Evolutionary conservation across 2,329 filamentous ascomycete species (phyloP), one percentile per base, ranked within the genome.

Genomic region (Sclerotiophoma versabilis): DNA sequence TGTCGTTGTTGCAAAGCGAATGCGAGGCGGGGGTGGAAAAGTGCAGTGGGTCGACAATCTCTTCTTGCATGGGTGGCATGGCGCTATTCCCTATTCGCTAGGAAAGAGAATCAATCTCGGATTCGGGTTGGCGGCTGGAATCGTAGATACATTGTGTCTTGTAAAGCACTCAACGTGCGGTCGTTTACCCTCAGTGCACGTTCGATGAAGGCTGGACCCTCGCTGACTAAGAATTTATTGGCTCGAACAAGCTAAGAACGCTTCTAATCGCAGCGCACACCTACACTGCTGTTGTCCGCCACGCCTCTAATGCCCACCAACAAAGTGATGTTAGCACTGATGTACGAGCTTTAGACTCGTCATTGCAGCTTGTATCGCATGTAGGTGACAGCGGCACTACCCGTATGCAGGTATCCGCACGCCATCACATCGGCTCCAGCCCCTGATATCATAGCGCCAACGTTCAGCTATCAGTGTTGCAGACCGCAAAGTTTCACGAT

Each of bases 21-120:
- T 59, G 62, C 65, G 65, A 66, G 58, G 54, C 41, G 49, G 47
- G 47, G 49, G 59, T 53, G 53, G 49, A 51, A 47, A 50, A 19
- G 22, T 43, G 55, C 51, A 54, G 42, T 47, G 52, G 53, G 53
- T 43, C 51, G 41, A 46, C 46, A 49, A 46, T 46, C 27, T 54
- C 37, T 56, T 50, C 45, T 50, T 39, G 52, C 50, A 64, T 57
- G 60, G 59, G 54, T 58, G 42, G 41, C 33, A 38, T 48, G 25
- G 41, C 62, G 59, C 62, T 63, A 65, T 58, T n/a, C 64, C 58
- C 38, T 48, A 27, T 59, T 61, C 19, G 60, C 45, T 41, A 41
- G 36, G 38, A 27, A 36, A 17, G 20, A 54, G 39, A 15, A 29
- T 54, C 36, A 39, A 30, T 44, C 46, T 64, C 61, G 59, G 46